Percentiles rank a stretch among this genome's conserved stretches.
Evolutionary conservation across 139 green algal species (phyloP).

Genomic region (Astrephomene gubernaculifera): DNA sequence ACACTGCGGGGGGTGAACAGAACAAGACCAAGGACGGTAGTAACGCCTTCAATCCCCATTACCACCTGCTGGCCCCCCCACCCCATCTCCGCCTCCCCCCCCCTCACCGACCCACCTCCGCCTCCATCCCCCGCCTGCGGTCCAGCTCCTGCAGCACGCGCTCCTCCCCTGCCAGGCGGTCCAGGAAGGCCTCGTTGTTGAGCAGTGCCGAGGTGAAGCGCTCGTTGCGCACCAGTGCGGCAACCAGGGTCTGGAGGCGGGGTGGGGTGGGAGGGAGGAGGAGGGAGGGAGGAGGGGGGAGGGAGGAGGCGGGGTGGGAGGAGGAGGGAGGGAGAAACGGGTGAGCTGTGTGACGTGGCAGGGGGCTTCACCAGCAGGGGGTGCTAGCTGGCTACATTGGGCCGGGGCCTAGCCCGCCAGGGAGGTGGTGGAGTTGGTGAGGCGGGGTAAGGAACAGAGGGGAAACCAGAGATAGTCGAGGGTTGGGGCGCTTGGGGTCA

Average conservation of each 20-base stretch:
- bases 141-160: slow-evolving; percentile 33
- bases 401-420: too few species aligned
- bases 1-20: too few species aligned
- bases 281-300: background rate
- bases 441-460: too few species aligned
- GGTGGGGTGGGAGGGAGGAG: background rate
- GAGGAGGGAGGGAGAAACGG: background rate
- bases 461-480: too few species aligned
- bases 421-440: too few species aligned
- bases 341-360: background rate
- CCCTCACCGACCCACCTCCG: background rate
- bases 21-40: too few species aligned
- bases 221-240: slow-evolving; percentile 38
- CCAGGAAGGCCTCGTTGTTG: slow-evolving; percentile 46
- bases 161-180: slow-evolving; percentile 39
- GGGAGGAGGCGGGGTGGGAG: background rate
- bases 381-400: too few species aligned
- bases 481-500: too few species aligned
- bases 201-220: slow-evolving; percentile 38
- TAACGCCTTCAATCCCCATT: too few species aligned
- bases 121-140: background rate
- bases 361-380: too few species aligned
- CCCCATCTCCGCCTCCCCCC: background rate
- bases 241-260: slow-evolving; percentile 8
- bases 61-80: too few species aligned